Conservation (phyloP, 1,284 basidiomycete species). For the Leccinum fallax region DNA sequence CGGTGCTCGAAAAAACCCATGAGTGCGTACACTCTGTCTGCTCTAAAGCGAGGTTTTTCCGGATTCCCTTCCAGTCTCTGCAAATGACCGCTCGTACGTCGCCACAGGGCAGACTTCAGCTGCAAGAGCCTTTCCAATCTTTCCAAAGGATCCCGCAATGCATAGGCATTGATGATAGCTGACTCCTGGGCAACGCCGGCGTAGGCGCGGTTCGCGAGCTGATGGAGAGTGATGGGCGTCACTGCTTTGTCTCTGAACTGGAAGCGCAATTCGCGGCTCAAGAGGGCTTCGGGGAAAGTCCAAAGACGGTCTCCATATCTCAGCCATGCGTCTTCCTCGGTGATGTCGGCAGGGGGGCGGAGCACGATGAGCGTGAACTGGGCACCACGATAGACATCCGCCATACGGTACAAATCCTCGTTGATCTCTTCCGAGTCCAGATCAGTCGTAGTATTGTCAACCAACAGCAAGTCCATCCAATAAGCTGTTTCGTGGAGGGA, state of each 20-base stretch:
- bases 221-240: conserved; percentile 24
- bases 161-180: conserved; percentile 28
- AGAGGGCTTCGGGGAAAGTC: conserved; percentile 29
- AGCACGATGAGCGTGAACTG: conserved; percentile 33
- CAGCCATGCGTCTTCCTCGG: conserved; percentile 16
- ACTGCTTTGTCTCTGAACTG: conserved; percentile 17
- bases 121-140: conserved; percentile 28
- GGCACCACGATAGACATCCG: conserved; percentile 29
- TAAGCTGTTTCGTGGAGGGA: conserved; percentile 23
- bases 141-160: conserved; percentile 27
- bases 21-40: conserved; percentile 31
- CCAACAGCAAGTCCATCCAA: conserved; percentile 27
- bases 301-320: conserved; percentile 31
- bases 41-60: conserved; percentile 7
- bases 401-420: conserved; percentile 32
- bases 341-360: not conserved
- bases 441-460: not conserved
- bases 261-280: conserved; percentile 24
- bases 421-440: conserved; percentile 8
- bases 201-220: conserved; percentile 31
- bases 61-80: not conserved
- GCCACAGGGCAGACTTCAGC: conserved; percentile 32
- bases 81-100: conserved; percentile 7
- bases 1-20: conserved; percentile 35
- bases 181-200: conserved; percentile 20